These are phyloP conservation scores for Aulographum hederae DNA, from an alignment of 2,329 filamentous ascomycete species.

Conservation along the genomic window DNA sequence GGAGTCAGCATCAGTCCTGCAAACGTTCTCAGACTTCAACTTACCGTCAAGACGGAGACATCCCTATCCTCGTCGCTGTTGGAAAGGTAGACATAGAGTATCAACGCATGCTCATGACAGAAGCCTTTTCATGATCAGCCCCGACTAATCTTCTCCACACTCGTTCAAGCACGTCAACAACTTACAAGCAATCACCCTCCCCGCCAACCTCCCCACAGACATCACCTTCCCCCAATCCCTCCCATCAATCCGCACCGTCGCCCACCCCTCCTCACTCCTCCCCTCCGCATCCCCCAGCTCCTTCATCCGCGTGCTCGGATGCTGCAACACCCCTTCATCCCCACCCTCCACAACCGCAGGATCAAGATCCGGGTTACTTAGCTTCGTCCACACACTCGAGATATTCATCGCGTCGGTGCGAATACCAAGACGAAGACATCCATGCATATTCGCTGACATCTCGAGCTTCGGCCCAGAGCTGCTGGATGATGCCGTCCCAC, in stretches of 20 bases:
- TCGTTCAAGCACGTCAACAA: constrained; percentile 2
- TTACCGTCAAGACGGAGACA: constrained; percentile 59
- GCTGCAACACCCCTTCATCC: constrained; percentile 49
- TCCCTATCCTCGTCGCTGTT: constrained; percentile 51
- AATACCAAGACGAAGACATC: constrained; percentile 61
- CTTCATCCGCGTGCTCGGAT: constrained; percentile 66
- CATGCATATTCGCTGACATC: constrained; percentile 87
- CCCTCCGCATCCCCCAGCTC: constrained; percentile 34
- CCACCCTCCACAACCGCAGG: constrained; percentile 51
- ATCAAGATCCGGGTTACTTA: constrained; percentile 78
- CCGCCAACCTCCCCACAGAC: constrained; percentile 76
- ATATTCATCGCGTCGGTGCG: constrained; percentile 73
- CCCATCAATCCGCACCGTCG: constrained; percentile 77
- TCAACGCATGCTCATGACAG: constrained; percentile 59
- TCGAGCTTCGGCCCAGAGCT: constrained; percentile 48
- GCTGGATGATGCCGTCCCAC: constrained; percentile 17
- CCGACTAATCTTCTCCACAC: neutral
- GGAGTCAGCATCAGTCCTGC: constrained; percentile 14
- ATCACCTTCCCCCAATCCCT: constrained; percentile 90
- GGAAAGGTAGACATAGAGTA: constrained; percentile 66
- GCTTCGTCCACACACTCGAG: constrained; percentile 65
- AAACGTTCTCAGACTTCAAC: neutral
- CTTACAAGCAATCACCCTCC: constrained; percentile 78
- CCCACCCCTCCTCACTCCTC: constrained; percentile 67
- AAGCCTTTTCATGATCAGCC: constrained; percentile 42